These are phyloP conservation scores for Crataegus laevigata DNA, from an alignment of 306 rosid species.

Conservation along the genomic window DNA sequence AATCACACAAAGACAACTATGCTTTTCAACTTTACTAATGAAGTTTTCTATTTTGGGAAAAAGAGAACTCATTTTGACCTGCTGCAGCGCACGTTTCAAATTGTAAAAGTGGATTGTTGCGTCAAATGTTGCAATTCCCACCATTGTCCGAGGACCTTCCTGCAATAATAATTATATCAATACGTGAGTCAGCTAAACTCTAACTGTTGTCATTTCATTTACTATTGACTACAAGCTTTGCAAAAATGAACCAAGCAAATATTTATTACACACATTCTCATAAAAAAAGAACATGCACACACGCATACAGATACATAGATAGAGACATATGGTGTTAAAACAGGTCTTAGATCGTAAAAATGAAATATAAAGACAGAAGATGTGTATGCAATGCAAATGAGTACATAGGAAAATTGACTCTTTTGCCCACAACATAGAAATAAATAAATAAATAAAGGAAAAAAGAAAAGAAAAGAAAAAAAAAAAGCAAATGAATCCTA, in stretches of 20 bases:
- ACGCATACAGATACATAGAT: background rate
- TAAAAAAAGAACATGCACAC: background rate
- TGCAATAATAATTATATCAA: conserved; percentile 28
- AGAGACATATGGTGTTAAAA: background rate
- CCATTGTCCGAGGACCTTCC: conserved; percentile 89
- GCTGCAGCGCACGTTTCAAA: conserved; percentile 88
- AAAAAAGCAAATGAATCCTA: no score
- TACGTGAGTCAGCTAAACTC: background rate
- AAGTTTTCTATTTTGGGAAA: background rate
- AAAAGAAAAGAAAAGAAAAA: no score
- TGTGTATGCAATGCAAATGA: background rate
- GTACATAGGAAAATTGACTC: background rate
- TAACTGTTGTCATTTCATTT: background rate
- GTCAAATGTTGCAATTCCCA: conserved; percentile 94
- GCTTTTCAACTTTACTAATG: background rate
- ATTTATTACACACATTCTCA: background rate
- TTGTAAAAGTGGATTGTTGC: conserved; percentile 92
- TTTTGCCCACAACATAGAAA: no score
- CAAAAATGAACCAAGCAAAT: background rate
- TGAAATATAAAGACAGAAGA: background rate
- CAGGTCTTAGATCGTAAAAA: background rate
- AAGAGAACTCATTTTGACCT: conserved; percentile 41
- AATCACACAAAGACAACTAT: background rate
- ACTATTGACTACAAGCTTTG: background rate
- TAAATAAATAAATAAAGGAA: no score